These are phyloP conservation scores for Wolfiporia cocos DNA, from an alignment of 1,284 basidiomycete genomes.

Conservation along the genomic window DNA sequence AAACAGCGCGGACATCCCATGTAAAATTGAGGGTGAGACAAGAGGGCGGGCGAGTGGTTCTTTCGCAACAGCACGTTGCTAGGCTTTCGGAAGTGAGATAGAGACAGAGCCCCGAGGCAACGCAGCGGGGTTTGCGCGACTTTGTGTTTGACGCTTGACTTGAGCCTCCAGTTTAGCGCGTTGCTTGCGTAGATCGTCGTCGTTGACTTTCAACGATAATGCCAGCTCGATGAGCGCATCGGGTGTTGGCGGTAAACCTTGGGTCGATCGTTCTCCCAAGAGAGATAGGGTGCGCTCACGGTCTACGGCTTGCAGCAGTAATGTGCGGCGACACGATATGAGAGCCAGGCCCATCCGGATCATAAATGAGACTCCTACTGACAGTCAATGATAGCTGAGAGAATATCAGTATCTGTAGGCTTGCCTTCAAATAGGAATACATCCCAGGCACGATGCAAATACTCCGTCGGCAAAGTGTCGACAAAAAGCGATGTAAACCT, in stretches of 20 bases:
- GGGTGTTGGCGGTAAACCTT: constrained; percentile 47
- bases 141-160: constrained; percentile 52
- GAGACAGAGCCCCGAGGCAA: no score
- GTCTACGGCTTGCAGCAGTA: constrained; percentile 44
- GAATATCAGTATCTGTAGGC: neutral
- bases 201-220: constrained; percentile 67
- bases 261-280: constrained; percentile 47
- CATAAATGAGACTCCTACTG: constrained; percentile 71
- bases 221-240: constrained; percentile 63
- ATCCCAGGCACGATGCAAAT: constrained; percentile 81
- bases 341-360: constrained; percentile 78
- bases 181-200: constrained; percentile 77
- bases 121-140: no score
- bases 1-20: no score
- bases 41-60: no score
- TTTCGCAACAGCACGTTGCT: no score
- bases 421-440: constrained; percentile 82
- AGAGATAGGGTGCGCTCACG: constrained; percentile 44
- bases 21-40: no score
- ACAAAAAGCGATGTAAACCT: constrained; percentile 76
- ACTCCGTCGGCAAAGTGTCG: constrained; percentile 71
- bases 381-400: neutral
- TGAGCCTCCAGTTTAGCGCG: constrained; percentile 66
- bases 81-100: no score
- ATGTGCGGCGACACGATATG: constrained; percentile 56